phyloP scores from a whole-genome alignment of 2,329 filamentous ascomycete genomes.

The Fusarium sp. region DNA sequence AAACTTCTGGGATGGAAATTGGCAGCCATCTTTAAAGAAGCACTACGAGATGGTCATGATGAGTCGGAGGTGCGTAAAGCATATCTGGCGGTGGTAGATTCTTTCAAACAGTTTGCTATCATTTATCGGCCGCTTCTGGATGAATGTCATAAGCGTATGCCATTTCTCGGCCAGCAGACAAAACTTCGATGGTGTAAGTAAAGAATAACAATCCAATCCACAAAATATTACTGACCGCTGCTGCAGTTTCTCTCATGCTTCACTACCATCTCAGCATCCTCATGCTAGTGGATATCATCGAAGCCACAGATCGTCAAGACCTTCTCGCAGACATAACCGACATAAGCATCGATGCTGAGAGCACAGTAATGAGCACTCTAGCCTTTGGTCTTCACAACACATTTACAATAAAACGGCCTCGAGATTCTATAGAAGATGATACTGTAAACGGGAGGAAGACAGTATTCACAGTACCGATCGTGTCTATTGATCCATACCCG shows the following conservation, averaged over 20 bases:
- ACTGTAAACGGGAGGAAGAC: neutral
- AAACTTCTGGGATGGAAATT: slow-evolving; percentile 49
- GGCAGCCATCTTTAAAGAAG: slow-evolving; percentile 48
- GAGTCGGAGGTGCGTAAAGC: slow-evolving; percentile 45
- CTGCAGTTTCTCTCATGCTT: slow-evolving; percentile 47
- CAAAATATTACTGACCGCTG: neutral
- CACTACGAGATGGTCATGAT: slow-evolving; percentile 47
- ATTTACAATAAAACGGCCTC: slow-evolving; percentile 29
- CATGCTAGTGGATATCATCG: slow-evolving; percentile 46
- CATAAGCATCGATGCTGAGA: slow-evolving; percentile 44
- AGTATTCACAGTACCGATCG: slow-evolving; percentile 42
- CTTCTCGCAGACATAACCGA: slow-evolving; percentile 41
- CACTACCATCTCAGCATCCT: slow-evolving; percentile 50
- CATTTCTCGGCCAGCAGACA: slow-evolving; percentile 46
- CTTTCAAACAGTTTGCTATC: slow-evolving; percentile 44
- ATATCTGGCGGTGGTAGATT: slow-evolving; percentile 40
- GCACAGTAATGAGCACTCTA: slow-evolving; percentile 47
- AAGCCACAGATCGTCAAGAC: slow-evolving; percentile 45
- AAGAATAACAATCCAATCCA: fast-evolving
- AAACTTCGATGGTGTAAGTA: slow-evolving; percentile 49
- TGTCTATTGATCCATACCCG: slow-evolving; percentile 49
- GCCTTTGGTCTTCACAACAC: slow-evolving; percentile 47
- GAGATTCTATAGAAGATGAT: neutral
- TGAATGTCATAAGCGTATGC: slow-evolving; percentile 47
- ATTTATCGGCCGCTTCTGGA: slow-evolving; percentile 45